Conservation (phyloP, 345 rosid genomes). For the Salix caprea region DNA sequence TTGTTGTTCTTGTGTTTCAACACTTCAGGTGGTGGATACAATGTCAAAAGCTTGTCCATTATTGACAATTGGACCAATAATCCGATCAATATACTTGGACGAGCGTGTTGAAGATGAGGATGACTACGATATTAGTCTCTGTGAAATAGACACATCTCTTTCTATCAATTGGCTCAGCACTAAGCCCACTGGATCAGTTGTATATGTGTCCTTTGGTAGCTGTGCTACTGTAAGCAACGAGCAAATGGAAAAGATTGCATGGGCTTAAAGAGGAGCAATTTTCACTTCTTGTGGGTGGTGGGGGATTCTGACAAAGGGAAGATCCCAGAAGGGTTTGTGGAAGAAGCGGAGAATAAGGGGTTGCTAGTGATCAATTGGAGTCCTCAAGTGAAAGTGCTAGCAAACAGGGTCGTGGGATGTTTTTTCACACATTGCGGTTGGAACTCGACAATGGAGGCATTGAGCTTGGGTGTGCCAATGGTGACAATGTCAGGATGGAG, state of each 20-base stretch:
- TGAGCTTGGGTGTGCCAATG: constrained; percentile 29
- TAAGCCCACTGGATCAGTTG: constrained; percentile 46
- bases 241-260: constrained; percentile 55
- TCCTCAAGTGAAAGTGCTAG: constrained; percentile 15
- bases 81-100: constrained; percentile 61
- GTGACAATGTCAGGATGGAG: constrained; percentile 29
- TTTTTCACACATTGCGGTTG: constrained; percentile 24
- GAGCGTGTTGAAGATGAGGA: constrained; percentile 34
- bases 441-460: constrained; percentile 29
- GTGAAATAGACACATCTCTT: constrained; percentile 23
- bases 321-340: constrained; percentile 28
- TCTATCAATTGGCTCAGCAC: constrained; percentile 40
- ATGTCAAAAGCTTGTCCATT: constrained; percentile 40
- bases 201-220: constrained; percentile 63
- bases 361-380: constrained; percentile 6
- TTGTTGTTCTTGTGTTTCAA: not conserved
- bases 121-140: constrained; percentile 48
- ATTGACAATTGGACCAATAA: constrained; percentile 59
- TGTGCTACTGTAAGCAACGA: constrained; percentile 29
- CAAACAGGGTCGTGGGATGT: constrained; percentile 14
- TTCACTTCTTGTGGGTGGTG: constrained; percentile 48
- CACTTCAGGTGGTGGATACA: constrained; percentile 35
- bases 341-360: constrained; percentile 7
- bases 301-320: constrained; percentile 45
- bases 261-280: constrained; percentile 26